Evolutionary conservation across 2,329 filamentous ascomycete species (phyloP).

Genomic region (Cladosporium halotolerans): DNA sequence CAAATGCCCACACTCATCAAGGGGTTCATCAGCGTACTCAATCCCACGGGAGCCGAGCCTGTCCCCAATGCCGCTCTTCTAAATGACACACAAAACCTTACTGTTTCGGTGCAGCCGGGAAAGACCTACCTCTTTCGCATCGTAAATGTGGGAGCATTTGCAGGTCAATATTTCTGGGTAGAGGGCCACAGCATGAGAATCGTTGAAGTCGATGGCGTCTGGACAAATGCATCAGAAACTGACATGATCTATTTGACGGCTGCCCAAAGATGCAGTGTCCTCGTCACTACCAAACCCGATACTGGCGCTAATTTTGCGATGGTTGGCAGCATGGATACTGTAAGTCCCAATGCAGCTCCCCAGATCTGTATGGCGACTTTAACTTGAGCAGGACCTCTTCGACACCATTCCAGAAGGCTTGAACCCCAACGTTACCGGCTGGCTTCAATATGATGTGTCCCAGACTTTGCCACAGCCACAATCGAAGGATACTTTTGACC

Average conservation of each 20-base stretch:
- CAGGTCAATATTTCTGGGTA: slow-evolving; percentile 64
- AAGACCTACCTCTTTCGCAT: slow-evolving; percentile 60
- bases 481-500: slow-evolving; percentile 54
- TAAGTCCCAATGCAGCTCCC: slow-evolving; percentile 15
- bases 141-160: slow-evolving; percentile 65
- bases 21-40: slow-evolving; percentile 48
- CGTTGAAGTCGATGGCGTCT: slow-evolving; percentile 65
- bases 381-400: slow-evolving; percentile 46
- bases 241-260: slow-evolving; percentile 60
- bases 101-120: slow-evolving; percentile 42
- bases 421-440: slow-evolving; percentile 57
- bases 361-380: no score
- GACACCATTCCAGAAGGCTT: slow-evolving; percentile 60
- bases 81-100: slow-evolving; percentile 52
- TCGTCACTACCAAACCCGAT: slow-evolving; percentile 56
- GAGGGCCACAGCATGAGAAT: slow-evolving; percentile 61
- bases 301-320: slow-evolving; percentile 55
- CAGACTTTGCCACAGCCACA: slow-evolving; percentile 46
- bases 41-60: slow-evolving; percentile 57
- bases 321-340: slow-evolving; percentile 43
- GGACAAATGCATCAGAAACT: slow-evolving; percentile 54
- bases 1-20: slow-evolving; percentile 45
- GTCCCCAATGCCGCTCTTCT: slow-evolving; percentile 60
- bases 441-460: slow-evolving; percentile 49
- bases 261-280: slow-evolving; percentile 64